Conservation (phyloP, 768 basidiomycete species). For the Phanerochaete carnosa region DNA sequence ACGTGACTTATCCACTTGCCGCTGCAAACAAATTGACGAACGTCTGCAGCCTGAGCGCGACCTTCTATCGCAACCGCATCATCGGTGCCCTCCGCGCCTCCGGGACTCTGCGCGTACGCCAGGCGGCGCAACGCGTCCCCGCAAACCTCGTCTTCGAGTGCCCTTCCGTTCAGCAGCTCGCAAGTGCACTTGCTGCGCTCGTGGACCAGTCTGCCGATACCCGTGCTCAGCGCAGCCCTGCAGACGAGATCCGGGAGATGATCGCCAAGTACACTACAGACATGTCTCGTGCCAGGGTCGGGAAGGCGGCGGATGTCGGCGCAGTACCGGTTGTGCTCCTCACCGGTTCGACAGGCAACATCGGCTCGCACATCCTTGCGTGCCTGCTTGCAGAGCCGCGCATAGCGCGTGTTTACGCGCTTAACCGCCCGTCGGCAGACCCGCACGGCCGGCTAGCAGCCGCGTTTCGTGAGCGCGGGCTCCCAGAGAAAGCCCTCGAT, state of each 20-base stretch:
- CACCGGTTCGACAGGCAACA: constrained; percentile 12
- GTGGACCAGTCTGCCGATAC: background rate
- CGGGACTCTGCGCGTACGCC: background rate
- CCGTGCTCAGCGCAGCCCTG: background rate
- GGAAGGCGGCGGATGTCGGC: background rate
- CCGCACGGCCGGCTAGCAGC: background rate
- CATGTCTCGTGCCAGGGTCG: background rate
- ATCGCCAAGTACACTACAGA: constrained; percentile 3
- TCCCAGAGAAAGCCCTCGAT: constrained; percentile 3
- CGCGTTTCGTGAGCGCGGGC: constrained; percentile 6
- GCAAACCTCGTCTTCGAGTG: constrained; percentile 10
- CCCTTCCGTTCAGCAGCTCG: constrained; percentile 8
- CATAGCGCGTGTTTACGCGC: constrained; percentile 7
- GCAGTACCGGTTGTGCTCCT: constrained; percentile 1
- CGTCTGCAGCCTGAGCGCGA: constrained; percentile 12
- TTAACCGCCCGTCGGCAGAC: constrained; percentile 11
- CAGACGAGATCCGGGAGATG: background rate
- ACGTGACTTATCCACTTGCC: background rate
- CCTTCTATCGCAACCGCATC: constrained; percentile 13
- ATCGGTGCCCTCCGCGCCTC: constrained; percentile 8
- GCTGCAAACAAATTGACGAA: background rate
- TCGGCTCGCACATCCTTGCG: constrained; percentile 12
- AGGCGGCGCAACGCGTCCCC: constrained; percentile 1
- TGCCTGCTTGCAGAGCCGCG: constrained; percentile 5
- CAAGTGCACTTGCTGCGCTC: background rate